A percentile compares a stretch with the other conserved stretches of the same genome.
Evolutionary conservation across 176 grass and related monocot species (phyloP).

Genomic region (Oryza meridionalis): DNA sequence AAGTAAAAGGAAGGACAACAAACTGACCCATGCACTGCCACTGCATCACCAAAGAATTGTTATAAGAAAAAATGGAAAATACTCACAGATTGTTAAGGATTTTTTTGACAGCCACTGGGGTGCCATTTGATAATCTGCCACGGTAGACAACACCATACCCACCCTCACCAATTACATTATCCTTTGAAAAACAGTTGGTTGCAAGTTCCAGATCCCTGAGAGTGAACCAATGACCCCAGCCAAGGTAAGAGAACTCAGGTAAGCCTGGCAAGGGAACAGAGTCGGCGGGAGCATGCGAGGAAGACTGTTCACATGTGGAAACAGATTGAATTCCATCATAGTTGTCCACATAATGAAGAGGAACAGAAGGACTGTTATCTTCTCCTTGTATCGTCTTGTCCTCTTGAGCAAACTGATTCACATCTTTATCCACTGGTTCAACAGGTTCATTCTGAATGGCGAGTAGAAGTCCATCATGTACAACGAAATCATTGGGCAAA

Average conservation of each 20-base stretch:
- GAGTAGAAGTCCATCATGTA: slow-evolving; percentile 66
- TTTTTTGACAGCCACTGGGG: slow-evolving; percentile 82
- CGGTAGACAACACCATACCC: slow-evolving; percentile 92
- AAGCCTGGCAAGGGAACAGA: slow-evolving; percentile 64
- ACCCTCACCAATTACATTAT: slow-evolving; percentile 89
- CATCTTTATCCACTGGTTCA: slow-evolving; percentile 60
- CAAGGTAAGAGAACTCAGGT: slow-evolving; percentile 90
- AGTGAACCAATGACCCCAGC: slow-evolving; percentile 97
- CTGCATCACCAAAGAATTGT: neutral
- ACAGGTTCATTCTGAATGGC: slow-evolving; percentile 52
- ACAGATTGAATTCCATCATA: slow-evolving; percentile 53
- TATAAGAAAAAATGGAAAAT: slow-evolving; percentile 12
- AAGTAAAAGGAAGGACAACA: slow-evolving; percentile 22
- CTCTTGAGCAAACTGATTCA: slow-evolving; percentile 51
- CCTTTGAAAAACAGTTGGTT: slow-evolving; percentile 84
- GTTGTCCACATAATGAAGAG: slow-evolving; percentile 44
- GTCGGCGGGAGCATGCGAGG: slow-evolving; percentile 36
- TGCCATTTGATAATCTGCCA: slow-evolving; percentile 83
- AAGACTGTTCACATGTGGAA: slow-evolving; percentile 48
- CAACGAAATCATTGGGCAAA: slow-evolving; percentile 58
- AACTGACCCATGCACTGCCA: slow-evolving; percentile 18
- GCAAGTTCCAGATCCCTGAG: slow-evolving; percentile 88
- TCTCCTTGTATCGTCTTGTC: slow-evolving; percentile 56
- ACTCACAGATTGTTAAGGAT: slow-evolving; percentile 95
- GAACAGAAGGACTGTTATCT: slow-evolving; percentile 55